Base-by-base conservation (phyloP, 257 asterid genomes). In the Solanum pinnatisectum region DNA sequence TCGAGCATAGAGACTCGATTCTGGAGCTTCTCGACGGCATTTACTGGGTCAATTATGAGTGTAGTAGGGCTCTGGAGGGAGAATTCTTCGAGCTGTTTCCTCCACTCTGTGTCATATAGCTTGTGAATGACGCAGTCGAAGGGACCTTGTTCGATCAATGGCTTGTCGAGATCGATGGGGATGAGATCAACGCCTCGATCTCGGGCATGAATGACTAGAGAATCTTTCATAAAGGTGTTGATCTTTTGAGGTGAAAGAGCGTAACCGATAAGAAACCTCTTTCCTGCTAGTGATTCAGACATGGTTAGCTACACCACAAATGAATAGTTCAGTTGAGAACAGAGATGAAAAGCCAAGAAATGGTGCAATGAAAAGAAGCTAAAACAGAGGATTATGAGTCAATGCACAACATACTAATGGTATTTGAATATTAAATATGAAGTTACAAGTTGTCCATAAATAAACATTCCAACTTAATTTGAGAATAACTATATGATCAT, bases 101-200 rank as follows among this genome's bases (percentile, higher is more conserved):
- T 82, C 98, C 98, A 96, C 35, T 92, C 93, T 2, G 91, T 89
- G 68, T 88, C 87, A 83, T 92, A 91, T 15, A 91, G 33, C 84
- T 96, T 96, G 94, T 96, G 98, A 76, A 96, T 90, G 83, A 96
- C 82, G 91, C 96, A 93, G 85, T 95, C 93, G 72, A 94, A 92
- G 12, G 97, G 97, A 77, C 87, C 88, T 65, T 95, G 99, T 56
- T 93, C 94, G 73, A 88, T 68, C 60, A 96, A 88, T 87, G 99
- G 94, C 84, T 91, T 85, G 39, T 84, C 14, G 67, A 88, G 90
- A 15, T 94, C 86, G 88, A 96, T 56, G 0, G 91, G 95, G 73
- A 94, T 74, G 1, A 96, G 92, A 82, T 94, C 94, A 76, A 96
- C 90, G 39, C 98, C 95, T 49, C 92, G 90, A 44, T 92, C 88